A percentile compares a stretch with the other conserved stretches of the same genome.
These are phyloP conservation scores for Geosmithia flava DNA, from an alignment of 2,329 filamentous ascomycete genomes.

Conservation along the genomic window DNA sequence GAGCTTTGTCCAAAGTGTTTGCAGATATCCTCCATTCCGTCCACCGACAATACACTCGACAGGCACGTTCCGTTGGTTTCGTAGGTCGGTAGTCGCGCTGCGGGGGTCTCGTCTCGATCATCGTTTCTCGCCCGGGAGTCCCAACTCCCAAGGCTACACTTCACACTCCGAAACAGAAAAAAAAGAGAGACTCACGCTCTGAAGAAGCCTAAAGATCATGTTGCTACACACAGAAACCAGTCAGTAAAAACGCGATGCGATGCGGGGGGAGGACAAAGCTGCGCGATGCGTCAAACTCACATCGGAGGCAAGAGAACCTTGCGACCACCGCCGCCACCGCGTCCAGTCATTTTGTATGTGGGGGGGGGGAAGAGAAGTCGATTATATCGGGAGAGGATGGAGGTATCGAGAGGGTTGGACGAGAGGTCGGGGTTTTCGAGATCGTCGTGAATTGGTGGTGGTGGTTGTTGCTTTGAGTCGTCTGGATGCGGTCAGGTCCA, in stretches of 20 bases:
- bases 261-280: background rate
- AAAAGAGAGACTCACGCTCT: constrained; percentile 27
- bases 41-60: too few species aligned
- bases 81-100: too few species aligned
- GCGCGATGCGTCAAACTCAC: constrained; percentile 12
- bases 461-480: background rate
- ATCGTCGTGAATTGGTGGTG: background rate
- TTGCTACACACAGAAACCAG: constrained; percentile 22
- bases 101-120: too few species aligned
- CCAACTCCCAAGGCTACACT: too few species aligned
- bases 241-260: constrained; percentile 9
- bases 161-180: too few species aligned
- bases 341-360: constrained; percentile 38
- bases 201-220: constrained; percentile 64
- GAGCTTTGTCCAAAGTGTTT: too few species aligned
- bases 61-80: too few species aligned
- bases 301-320: constrained; percentile 45
- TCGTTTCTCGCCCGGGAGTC: too few species aligned
- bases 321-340: constrained; percentile 46
- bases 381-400: too few species aligned
- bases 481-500: background rate
- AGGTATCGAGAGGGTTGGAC: too few species aligned
- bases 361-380: background rate
- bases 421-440: background rate
- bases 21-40: too few species aligned